A percentile compares a stretch with the other conserved stretches of the same genome.
phyloP scores from a whole-genome alignment of 164 flowering plant species.

The Magnolia officinalis region DNA sequence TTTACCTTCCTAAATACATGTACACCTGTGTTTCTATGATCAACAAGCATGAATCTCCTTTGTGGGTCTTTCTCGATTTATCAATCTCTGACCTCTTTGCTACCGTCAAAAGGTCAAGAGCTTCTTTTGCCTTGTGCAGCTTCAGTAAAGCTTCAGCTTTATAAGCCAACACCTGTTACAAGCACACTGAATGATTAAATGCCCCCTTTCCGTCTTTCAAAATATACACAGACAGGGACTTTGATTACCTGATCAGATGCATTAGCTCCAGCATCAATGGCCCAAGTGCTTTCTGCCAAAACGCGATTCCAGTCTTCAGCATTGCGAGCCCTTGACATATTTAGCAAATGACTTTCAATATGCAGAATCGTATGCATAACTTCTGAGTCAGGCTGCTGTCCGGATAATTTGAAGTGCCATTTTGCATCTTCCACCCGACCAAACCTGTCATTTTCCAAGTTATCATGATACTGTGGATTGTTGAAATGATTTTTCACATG shows the following conservation, averaged over 20 bases:
- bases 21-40: conserved; percentile 53
- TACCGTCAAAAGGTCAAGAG: conserved; percentile 34
- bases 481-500: neutral
- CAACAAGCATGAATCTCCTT: conserved; percentile 42
- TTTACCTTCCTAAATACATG: conserved; percentile 63
- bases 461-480: neutral
- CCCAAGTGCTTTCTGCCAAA: conserved; percentile 22
- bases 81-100: conserved; percentile 1
- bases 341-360: conserved; percentile 16
- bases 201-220: neutral
- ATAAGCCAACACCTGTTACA: conserved; percentile 52
- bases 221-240: conserved; percentile 16
- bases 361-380: conserved; percentile 6
- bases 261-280: neutral
- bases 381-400: conserved; percentile 12
- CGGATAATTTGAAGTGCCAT: conserved; percentile 16
- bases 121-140: conserved; percentile 61
- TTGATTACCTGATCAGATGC: neutral
- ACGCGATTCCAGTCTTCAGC: conserved; percentile 45
- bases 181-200: neutral
- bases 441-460: conserved; percentile 18
- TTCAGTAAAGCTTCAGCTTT: conserved; percentile 76
- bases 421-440: conserved; percentile 25
- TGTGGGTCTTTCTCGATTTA: conserved; percentile 4
- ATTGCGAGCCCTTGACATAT: conserved; percentile 31